These are phyloP conservation scores for Saccharomyces jurei DNA, from an alignment of 805 yeast species.

Conservation along the genomic window DNA sequence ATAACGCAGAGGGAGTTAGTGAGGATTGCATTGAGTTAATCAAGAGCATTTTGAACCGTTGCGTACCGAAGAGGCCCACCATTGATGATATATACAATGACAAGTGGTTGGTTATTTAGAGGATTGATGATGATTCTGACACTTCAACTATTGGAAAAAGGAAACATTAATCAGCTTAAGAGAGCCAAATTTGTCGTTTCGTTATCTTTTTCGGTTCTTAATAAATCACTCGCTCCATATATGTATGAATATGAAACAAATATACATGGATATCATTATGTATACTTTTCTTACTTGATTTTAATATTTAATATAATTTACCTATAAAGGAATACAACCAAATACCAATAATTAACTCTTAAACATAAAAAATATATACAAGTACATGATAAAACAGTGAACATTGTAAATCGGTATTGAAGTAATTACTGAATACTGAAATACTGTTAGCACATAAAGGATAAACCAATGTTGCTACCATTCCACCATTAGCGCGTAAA, in stretches of 20 bases:
- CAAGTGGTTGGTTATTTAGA: conserved; percentile 47
- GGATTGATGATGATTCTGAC: background rate
- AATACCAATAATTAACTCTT: background rate
- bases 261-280: background rate
- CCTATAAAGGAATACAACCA: background rate
- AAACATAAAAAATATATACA: background rate
- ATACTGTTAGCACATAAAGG: no score
- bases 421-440: no score
- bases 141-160: background rate
- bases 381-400: background rate
- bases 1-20: conserved; percentile 35
- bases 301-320: background rate
- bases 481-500: background rate
- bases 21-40: conserved; percentile 56
- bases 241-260: background rate
- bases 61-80: conserved; percentile 58
- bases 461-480: background rate
- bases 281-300: background rate
- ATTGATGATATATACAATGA: conserved; percentile 63
- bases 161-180: background rate
- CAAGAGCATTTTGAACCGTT: conserved; percentile 57
- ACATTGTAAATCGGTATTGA: no score
- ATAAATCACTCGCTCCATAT: background rate
- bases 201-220: background rate
- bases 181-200: background rate